Base-by-base conservation (phyloP, 768 basidiomycete species). In the Hypholoma sublateritium region DNA sequence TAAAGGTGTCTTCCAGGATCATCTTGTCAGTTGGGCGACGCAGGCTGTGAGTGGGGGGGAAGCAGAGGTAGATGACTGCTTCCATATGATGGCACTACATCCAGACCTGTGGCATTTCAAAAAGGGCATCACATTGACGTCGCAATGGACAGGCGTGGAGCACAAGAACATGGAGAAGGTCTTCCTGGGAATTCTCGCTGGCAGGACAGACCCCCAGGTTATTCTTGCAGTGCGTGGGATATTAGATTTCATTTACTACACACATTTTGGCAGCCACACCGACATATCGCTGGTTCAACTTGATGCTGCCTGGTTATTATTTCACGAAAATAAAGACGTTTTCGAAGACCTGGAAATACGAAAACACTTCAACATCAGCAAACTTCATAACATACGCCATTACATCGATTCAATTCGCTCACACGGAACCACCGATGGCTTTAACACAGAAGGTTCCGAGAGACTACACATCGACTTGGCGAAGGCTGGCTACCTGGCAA, bases 1-100 rank as follows among this genome's bases (percentile, higher is more conserved):
- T 63, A 76, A 82, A 58, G 80, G 80, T 0, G 55, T 79, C 2
- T 77, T 80, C 69, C 77, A 77, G 49, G 73, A 79, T 49, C 78
- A 80, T 48, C 50, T 77, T 3, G 65, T 72, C 0, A 67, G 63
- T 5, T 80, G 78, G 68, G 43, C 61, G 11, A 63, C 62, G 5
- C 21, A 43, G 39, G 59, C 64, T 1, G 50, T 67, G 13, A 65
- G 13, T 19, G 50, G 37, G 13, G 39, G 22, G 21, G 43, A 51
- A n/a, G 44, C 48, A 8, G 74, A 76, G 53, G 37, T 79, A 8
- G 77, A 80, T 56, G 36, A 35, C 1, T 66, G 70, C 1, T 74
- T 74, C 60, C 55, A 60, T 28, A 47, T 59, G 2, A 70, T 78
- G 67, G 44, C 68, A 68, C 71, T 21, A 67, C 70, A 24, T 43